Evolutionary conservation across 176 grass and related monocot genomes (phyloP).

Genomic region (bread wheat (Triticum aestivum)): DNA sequence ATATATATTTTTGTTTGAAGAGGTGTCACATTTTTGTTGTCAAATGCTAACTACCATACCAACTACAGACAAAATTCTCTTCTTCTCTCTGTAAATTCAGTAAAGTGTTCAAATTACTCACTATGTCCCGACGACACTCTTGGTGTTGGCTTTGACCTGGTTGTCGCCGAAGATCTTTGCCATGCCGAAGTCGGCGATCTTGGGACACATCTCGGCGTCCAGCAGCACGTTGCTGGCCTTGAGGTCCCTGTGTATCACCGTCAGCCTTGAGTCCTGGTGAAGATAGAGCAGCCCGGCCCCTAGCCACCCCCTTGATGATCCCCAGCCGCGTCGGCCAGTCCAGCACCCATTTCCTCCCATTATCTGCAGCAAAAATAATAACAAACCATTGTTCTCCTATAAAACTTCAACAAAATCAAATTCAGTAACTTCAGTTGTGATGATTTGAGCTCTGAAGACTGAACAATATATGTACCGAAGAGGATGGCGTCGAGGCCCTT

Average conservation of each 20-base stretch:
- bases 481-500: constrained; percentile 40
- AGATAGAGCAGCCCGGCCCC: constrained; percentile 59
- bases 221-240: constrained; percentile 62
- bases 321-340: constrained; percentile 43
- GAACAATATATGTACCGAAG: constrained; percentile 23
- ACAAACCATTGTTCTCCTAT: too few species aligned
- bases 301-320: constrained; percentile 53
- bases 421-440: neutral
- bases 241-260: constrained; percentile 61
- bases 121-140: constrained; percentile 61
- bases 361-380: constrained; percentile 10
- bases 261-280: constrained; percentile 60
- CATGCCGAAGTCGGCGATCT: constrained; percentile 68
- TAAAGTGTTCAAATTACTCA: constrained; percentile 15
- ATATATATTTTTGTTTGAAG: neutral
- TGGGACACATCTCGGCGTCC: constrained; percentile 52
- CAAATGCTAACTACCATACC: neutral
- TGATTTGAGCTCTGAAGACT: too few species aligned
- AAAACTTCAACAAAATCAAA: neutral
- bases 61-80: neutral
- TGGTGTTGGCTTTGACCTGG: constrained; percentile 52
- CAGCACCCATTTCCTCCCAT: constrained; percentile 18
- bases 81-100: too few species aligned
- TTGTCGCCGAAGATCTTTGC: constrained; percentile 66
- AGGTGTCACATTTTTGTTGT: neutral